A percentile compares a stretch with the other conserved stretches of the same genome.
Evolutionary conservation across 148 eudicot genomes (phyloP).

Genomic region (Simmondsia chinensis): DNA sequence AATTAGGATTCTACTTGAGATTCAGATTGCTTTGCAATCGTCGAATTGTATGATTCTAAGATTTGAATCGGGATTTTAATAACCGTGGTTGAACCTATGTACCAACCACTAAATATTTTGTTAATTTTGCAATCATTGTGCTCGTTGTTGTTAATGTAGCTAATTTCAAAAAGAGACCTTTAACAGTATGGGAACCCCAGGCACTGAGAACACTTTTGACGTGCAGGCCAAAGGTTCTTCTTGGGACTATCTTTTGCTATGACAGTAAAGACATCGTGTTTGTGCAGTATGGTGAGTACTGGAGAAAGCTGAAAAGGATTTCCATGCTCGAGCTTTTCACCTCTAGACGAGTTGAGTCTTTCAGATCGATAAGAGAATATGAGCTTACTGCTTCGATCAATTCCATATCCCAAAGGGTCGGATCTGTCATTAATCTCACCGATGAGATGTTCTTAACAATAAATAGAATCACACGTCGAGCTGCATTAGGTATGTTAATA

Average conservation of each 20-base stretch:
- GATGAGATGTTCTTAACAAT: slow-evolving; percentile 1
- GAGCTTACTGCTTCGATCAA: slow-evolving; percentile 1
- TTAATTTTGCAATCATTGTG: too few relatives aligned
- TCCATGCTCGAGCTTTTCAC: slow-evolving; percentile 10
- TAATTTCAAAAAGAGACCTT: too few relatives aligned
- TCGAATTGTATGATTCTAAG: too few relatives aligned
- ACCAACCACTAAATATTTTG: too few relatives aligned
- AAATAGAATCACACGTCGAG: slow-evolving; percentile 8
- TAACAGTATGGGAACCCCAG: too few relatives aligned
- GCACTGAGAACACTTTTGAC: too few relatives aligned
- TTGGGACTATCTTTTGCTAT: slow-evolving; percentile 1
- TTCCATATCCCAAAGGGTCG: neutral
- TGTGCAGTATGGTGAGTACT: slow-evolving; percentile 19
- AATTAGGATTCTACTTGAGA: too few relatives aligned
- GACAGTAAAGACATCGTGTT: slow-evolving; percentile 2
- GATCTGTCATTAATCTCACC: slow-evolving; percentile 9
- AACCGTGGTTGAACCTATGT: slow-evolving; percentile 13
- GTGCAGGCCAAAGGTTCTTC: slow-evolving; percentile 2
- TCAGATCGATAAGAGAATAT: slow-evolving; percentile 7
- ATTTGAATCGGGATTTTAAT: too few relatives aligned
- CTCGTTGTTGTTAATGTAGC: too few relatives aligned
- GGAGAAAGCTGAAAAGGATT: slow-evolving; percentile 11
- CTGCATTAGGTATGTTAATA: slow-evolving; percentile 10
- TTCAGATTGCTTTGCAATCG: too few relatives aligned
- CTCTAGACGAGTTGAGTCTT: slow-evolving; percentile 1